Percentiles rank a stretch among this genome's conserved stretches.
Conservation (phyloP, 768 basidiomycete species). For the Pulveroboletus sp. region DNA sequence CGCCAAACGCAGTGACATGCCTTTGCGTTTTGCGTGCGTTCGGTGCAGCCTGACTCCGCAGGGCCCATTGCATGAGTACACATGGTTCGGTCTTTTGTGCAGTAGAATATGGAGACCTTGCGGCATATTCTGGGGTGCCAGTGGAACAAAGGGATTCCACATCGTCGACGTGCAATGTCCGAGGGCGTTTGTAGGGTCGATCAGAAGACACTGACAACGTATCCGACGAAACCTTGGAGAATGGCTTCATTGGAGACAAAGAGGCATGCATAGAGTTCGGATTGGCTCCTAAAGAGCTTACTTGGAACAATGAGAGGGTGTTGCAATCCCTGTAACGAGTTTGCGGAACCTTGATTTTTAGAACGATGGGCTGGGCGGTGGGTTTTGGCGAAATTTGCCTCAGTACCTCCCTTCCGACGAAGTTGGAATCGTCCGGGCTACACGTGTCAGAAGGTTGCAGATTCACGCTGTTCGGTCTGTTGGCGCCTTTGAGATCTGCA, state of each 20-base stretch:
- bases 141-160: conserved; percentile 23
- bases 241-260: conserved; percentile 23
- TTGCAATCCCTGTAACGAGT: conserved; percentile 16
- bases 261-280: conserved; percentile 9
- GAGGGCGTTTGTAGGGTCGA: conserved; percentile 28
- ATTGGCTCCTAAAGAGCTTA: conserved; percentile 16
- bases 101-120: conserved; percentile 7
- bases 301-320: conserved; percentile 4
- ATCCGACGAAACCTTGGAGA: conserved; percentile 29
- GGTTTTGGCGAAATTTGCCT: conserved; percentile 15
- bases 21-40: conserved; percentile 47
- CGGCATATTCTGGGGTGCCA: conserved; percentile 16
- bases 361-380: conserved; percentile 24
- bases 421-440: conserved; percentile 13
- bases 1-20: conserved; percentile 56
- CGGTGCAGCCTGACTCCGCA: conserved; percentile 42
- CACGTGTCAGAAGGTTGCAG: conserved; percentile 13
- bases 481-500: conserved; percentile 30
- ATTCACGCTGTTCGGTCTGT: conserved; percentile 13
- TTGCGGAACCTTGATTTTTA: conserved; percentile 34
- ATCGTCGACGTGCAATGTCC: conserved; percentile 16
- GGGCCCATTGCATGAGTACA: conserved; percentile 45
- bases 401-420: conserved; percentile 5
- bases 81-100: conserved; percentile 28
- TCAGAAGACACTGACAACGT: conserved; percentile 26